Percentiles rank a stretch among this genome's conserved stretches.
phyloP scores from a whole-genome alignment of 2,329 filamentous ascomycete species.

The Zasmidium angulare region DNA sequence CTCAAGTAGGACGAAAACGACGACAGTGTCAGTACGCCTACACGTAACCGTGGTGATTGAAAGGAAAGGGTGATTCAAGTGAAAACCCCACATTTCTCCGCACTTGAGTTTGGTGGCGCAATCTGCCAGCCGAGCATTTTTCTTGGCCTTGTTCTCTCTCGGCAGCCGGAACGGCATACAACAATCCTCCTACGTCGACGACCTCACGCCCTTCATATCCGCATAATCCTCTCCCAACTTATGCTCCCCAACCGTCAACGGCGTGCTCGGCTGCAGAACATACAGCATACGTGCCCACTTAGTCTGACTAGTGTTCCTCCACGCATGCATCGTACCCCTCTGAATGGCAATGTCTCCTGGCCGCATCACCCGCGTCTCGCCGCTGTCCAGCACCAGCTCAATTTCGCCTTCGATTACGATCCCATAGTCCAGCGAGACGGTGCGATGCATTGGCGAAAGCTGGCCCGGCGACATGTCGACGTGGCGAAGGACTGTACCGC shows the following conservation, averaged over 20 bases:
- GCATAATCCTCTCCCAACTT: slow-evolving; percentile 32
- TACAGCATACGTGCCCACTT: slow-evolving; percentile 37
- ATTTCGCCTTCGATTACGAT: slow-evolving; percentile 35
- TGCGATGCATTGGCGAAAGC: slow-evolving; percentile 34
- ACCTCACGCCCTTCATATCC: slow-evolving; percentile 29
- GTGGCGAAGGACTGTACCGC: slow-evolving; percentile 46
- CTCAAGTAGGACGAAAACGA: too few relatives aligned
- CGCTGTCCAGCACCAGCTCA: slow-evolving; percentile 34
- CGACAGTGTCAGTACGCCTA: too few relatives aligned
- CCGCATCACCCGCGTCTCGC: slow-evolving; percentile 32
- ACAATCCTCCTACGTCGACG: slow-evolving; percentile 7
- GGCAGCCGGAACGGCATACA: not conserved
- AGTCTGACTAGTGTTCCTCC: slow-evolving; percentile 32
- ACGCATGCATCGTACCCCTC: slow-evolving; percentile 36
- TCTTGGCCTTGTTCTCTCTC: too few relatives aligned
- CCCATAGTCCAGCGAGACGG: slow-evolving; percentile 35
- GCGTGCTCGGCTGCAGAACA: slow-evolving; percentile 30
- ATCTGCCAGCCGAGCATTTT: too few relatives aligned
- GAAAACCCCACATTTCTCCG: too few relatives aligned
- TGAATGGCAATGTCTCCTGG: slow-evolving; percentile 35
- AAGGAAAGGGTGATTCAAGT: too few relatives aligned
- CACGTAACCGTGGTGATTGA: too few relatives aligned
- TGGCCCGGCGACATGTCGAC: slow-evolving; percentile 28
- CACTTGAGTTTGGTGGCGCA: too few relatives aligned
- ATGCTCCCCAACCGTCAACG: slow-evolving; percentile 26